These are phyloP conservation scores for Suillus variegatus DNA, from an alignment of 768 basidiomycete genomes.

Conservation along the genomic window DNA sequence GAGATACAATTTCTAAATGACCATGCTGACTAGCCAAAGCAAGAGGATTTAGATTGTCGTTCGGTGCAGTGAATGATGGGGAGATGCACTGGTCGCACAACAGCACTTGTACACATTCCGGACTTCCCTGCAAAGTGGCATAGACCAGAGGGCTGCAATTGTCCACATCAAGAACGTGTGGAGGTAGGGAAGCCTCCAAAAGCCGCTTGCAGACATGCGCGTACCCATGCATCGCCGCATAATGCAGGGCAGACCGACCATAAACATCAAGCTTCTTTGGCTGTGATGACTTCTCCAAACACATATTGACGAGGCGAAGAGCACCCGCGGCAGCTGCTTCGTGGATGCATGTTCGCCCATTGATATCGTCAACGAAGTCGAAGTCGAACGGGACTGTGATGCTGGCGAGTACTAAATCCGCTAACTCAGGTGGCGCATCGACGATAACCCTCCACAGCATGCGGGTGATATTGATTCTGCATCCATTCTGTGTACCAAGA, in stretches of 20 bases:
- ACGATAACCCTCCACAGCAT: conserved; percentile 93
- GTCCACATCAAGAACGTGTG: conserved; percentile 82
- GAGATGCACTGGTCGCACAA: conserved; percentile 70
- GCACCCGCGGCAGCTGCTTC: conserved; percentile 89
- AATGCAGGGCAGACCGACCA: conserved; percentile 92
- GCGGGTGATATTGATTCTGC: conserved; percentile 75
- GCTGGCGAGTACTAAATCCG: conserved; percentile 72
- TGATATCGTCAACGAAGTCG: conserved; percentile 93
- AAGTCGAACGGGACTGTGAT: conserved; percentile 80
- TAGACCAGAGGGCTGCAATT: conserved; percentile 95
- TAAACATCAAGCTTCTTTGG: conserved; percentile 83
- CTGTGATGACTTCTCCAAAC: conserved; percentile 71
- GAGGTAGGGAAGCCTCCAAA: conserved; percentile 64
- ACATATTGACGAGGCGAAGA: conserved; percentile 74
- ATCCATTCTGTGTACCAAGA: conserved; percentile 59
- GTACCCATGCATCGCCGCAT: conserved; percentile 94
- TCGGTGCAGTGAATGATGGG: conserved; percentile 55
- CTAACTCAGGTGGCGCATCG: conserved; percentile 72
- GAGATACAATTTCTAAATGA: conserved; percentile 75
- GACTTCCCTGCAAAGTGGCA: conserved; percentile 83
- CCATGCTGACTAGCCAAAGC: conserved; percentile 92
- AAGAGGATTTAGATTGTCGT: conserved; percentile 79
- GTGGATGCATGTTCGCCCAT: conserved; percentile 90
- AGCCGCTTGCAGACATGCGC: conserved; percentile 72
- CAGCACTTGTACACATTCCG: conserved; percentile 82